These are phyloP conservation scores for Erodium maritimum DNA, from an alignment of 345 rosid genomes.

Conservation along the genomic window DNA sequence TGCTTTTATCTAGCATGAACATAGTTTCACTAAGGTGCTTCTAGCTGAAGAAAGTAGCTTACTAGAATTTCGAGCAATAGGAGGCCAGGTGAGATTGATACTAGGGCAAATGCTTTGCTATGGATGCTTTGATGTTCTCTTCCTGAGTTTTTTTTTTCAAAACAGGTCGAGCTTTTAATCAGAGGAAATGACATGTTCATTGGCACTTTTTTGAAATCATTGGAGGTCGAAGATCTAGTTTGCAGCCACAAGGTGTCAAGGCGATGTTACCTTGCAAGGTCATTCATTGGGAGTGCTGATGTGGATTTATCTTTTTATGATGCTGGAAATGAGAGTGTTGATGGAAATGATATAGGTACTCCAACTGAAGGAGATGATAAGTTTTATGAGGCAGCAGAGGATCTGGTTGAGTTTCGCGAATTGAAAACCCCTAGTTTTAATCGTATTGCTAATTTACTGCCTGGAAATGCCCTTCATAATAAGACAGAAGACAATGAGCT, in stretches of 20 bases:
- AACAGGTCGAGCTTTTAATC: conserved; percentile 78
- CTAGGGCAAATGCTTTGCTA: conserved; percentile 5
- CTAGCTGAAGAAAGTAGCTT: conserved; percentile 62
- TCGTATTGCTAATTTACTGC: conserved; percentile 66
- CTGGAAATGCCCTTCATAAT: conserved; percentile 28
- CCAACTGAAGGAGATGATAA: conserved; percentile 78
- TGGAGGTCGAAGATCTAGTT: conserved; percentile 95
- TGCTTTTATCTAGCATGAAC: conserved; percentile 35
- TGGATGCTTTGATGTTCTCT: conserved; percentile 9
- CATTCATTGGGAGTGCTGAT: conserved; percentile 54
- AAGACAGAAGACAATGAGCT: conserved; percentile 28
- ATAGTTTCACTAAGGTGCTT: conserved; percentile 55
- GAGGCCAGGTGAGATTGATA: conserved; percentile 66
- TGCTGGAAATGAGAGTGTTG: conserved; percentile 23
- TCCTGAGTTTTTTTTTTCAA: conserved; percentile 13
- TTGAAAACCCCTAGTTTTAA: conserved; percentile 65
- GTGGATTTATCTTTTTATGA: conserved; percentile 28
- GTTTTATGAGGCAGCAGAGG: conserved; percentile 89
- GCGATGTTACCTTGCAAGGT: conserved; percentile 75
- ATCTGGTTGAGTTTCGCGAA: conserved; percentile 47
- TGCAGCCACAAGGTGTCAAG: conserved; percentile 31
- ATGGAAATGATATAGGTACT: conserved; percentile 18
- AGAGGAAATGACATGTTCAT: conserved; percentile 71
- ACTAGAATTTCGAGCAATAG: conserved; percentile 81
- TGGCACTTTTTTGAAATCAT: conserved; percentile 73